Conservation (phyloP, 768 basidiomycete genomes). For the Candolleomyces efflorescens region DNA sequence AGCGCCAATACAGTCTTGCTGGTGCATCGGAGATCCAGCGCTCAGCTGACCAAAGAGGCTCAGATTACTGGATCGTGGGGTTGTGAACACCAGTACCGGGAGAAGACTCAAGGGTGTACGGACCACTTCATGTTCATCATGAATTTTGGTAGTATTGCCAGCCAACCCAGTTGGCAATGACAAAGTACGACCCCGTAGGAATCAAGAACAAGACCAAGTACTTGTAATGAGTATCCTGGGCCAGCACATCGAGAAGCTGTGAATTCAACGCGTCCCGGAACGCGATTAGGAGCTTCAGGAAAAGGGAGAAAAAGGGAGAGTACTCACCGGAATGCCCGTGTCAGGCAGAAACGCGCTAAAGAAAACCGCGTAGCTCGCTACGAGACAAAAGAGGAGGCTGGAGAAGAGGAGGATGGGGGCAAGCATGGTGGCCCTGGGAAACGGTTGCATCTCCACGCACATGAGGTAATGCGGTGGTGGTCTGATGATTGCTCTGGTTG, state of each 20-base stretch:
- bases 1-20: no score
- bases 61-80: no score
- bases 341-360: slow-evolving; percentile 60
- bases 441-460: not conserved
- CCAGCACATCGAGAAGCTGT: slow-evolving; percentile 63
- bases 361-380: slow-evolving; percentile 60
- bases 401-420: slow-evolving; percentile 47
- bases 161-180: slow-evolving; percentile 54
- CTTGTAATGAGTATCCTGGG: slow-evolving; percentile 83
- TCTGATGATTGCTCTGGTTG: not conserved
- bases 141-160: no score
- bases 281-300: not conserved
- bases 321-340: slow-evolving; percentile 48
- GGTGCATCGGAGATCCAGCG: no score
- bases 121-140: no score
- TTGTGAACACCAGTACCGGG: no score
- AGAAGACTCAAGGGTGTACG: no score
- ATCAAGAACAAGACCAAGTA: slow-evolving; percentile 78
- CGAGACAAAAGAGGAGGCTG: slow-evolving; percentile 48
- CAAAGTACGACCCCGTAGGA: slow-evolving; percentile 81
- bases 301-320: not conserved
- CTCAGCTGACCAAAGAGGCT: no score
- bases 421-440: slow-evolving; percentile 3
- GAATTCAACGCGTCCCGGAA: not conserved
- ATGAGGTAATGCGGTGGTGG: not conserved